phyloP scores from a whole-genome alignment of 495 filamentous ascomycete species.

The Pyrenula aspistea region DNA sequence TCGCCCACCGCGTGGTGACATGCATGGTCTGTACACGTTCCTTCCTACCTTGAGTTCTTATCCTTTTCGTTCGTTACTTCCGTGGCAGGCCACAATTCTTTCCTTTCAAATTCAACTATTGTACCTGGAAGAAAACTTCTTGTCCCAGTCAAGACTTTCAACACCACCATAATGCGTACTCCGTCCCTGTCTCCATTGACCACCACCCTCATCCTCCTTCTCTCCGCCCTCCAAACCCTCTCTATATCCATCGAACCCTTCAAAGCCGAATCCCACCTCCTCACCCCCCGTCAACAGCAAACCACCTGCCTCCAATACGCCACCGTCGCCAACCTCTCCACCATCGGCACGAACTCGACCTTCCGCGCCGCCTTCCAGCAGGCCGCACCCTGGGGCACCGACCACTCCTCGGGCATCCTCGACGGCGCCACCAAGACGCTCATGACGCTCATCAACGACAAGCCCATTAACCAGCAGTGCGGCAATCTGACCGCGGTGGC shows the following conservation, averaged over 20 bases:
- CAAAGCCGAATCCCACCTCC: neutral
- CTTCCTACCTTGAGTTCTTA: no score
- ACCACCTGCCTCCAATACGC: constrained; percentile 16
- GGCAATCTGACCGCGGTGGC: constrained; percentile 20
- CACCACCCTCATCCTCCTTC: neutral
- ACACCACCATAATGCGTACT: neutral
- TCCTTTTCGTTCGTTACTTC: neutral
- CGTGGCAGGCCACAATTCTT: neutral
- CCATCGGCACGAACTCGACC: constrained; percentile 20
- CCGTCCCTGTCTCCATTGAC: neutral
- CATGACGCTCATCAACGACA: constrained; percentile 15
- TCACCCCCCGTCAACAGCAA: neutral
- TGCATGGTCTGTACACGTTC: no score
- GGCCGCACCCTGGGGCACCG: constrained; percentile 15
- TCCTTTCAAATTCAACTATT: neutral
- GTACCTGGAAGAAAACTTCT: no score
- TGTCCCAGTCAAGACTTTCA: no score
- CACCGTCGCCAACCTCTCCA: constrained; percentile 15
- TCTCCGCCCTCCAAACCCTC: neutral
- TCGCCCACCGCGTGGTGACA: no score
- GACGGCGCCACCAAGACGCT: constrained; percentile 14
- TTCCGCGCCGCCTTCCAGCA: constrained; percentile 21
- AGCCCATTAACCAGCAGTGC: constrained; percentile 17
- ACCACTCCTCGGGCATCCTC: constrained; percentile 13
- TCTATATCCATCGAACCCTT: neutral